Evolutionary conservation across 2,329 filamentous ascomycete species (phyloP).

Genomic region (Cryphonectria parasitica): DNA sequence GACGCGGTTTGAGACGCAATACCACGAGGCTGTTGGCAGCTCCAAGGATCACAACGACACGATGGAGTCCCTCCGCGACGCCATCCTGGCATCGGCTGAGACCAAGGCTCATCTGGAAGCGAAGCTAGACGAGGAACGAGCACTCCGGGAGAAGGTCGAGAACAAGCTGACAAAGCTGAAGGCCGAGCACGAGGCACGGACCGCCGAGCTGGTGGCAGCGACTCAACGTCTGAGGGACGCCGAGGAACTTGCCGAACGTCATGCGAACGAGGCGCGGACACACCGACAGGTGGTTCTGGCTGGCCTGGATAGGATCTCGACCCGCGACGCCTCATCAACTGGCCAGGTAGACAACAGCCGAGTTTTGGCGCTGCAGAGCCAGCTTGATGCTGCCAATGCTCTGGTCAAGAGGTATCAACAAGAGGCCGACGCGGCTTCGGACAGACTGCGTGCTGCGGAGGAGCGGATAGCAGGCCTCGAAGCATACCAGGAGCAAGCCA

Average conservation of each 20-base stretch:
- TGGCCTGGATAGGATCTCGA: constrained; percentile 75
- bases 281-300: constrained; percentile 82
- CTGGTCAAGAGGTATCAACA: constrained; percentile 87
- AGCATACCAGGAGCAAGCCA: constrained; percentile 96
- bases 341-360: constrained; percentile 65
- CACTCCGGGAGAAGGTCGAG: constrained; percentile 75
- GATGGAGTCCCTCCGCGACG: constrained; percentile 75
- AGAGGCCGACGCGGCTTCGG: constrained; percentile 83
- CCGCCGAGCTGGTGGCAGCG: constrained; percentile 74
- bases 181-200: constrained; percentile 80
- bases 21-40: constrained; percentile 68
- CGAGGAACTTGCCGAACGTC: constrained; percentile 84
- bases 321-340: constrained; percentile 54
- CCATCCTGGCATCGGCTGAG: constrained; percentile 77
- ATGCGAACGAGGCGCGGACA: constrained; percentile 83
- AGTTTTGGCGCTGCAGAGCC: constrained; percentile 73
- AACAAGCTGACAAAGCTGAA: constrained; percentile 75
- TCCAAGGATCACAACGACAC: constrained; percentile 72
- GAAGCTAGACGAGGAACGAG: constrained; percentile 81
- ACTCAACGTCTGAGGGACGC: constrained; percentile 79
- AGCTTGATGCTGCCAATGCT: constrained; percentile 76
- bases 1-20: constrained; percentile 71
- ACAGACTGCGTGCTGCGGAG: constrained; percentile 89
- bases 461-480: constrained; percentile 96
- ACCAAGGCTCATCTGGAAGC: constrained; percentile 78